Percentiles rank a stretch among this genome's conserved stretches.
Evolutionary conservation across 169 alveolate species (phyloP).

Genomic region (Theileria annulata): DNA sequence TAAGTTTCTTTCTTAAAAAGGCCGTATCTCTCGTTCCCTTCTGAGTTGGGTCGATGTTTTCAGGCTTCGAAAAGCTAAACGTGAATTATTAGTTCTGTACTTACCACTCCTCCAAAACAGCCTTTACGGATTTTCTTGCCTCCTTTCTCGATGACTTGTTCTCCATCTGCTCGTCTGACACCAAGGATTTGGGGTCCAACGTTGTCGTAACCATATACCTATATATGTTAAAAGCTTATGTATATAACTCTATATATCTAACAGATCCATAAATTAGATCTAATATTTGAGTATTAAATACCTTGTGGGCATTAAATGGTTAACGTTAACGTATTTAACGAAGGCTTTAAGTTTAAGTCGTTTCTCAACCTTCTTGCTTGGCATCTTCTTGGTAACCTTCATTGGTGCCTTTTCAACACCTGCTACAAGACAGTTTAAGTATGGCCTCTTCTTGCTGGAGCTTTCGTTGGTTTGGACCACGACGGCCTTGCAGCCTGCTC

Average conservation of each 20-base stretch:
- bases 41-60: slow-evolving; percentile 35
- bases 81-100: background rate
- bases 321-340: slow-evolving; percentile 94
- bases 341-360: slow-evolving; percentile 93
- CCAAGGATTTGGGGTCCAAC: slow-evolving; percentile 67
- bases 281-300: slow-evolving; percentile 45
- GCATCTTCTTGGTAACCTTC: slow-evolving; percentile 91
- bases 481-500: slow-evolving; percentile 98
- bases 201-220: slow-evolving; percentile 54
- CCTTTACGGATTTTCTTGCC: slow-evolving; percentile 65
- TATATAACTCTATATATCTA: background rate
- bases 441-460: slow-evolving; percentile 92
- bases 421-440: slow-evolving; percentile 94
- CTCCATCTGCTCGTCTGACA: slow-evolving; percentile 67
- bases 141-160: slow-evolving; percentile 50
- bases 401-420: slow-evolving; percentile 96
- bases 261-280: background rate
- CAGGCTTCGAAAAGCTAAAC: slow-evolving; percentile 48
- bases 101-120: slow-evolving; percentile 58
- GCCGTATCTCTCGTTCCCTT: slow-evolving; percentile 51
- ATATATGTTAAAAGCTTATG: background rate
- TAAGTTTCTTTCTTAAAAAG: slow-evolving; percentile 65
- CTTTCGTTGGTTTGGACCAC: slow-evolving; percentile 93
- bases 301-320: slow-evolving; percentile 98
- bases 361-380: slow-evolving; percentile 89